Base-by-base conservation (phyloP, 345 rosid species). In the Linum lewisii region DNA sequence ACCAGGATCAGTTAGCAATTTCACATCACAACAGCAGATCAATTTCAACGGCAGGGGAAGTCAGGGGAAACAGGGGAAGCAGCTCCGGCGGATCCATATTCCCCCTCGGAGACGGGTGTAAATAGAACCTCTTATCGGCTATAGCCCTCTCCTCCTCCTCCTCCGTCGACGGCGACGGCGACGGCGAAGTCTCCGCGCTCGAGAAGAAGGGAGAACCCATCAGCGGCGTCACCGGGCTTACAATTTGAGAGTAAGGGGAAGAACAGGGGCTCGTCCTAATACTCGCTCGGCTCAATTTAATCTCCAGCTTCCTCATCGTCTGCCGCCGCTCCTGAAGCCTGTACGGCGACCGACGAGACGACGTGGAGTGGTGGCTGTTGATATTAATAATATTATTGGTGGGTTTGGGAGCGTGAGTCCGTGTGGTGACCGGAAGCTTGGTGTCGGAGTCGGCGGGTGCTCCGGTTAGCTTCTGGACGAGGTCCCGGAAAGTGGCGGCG, bases 291-390 rank as follows among this genome's bases (percentile, higher is more conserved):
- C 79, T 71, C 25, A 77, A 73, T 62, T 72, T 65, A 68, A 79
- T 74, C 58, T 74, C 79, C 7, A 79, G 77, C 66, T 77, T 79
- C 24, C 73, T 76, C 16, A 66, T 44, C 32, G 74, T 21, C 2
- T 69, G 77, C 25, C 84, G 72, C 1, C 84, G 84, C 59, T 77
- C 81, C 55, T 77, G 84, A 21, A 80, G 79, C 68, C 77, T 80
- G 78, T 74, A 80, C 1, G 73, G 61, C 5, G 81, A 63, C 25
- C 79, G 70, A 14, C 81, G 81, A 0, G 79, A 79, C 18, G 47
- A 42, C 5, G 5, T 34, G 38, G 38, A 42, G 9, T 42, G 15
- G 13, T 16, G 47, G 47, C 18, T 42, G 18, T 45, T 64, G 11
- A 68, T 64, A n/a, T n/a, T n/a, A 5, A 72, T 51, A 45, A 67